phyloP scores from a whole-genome alignment of 106 monocot species.

The Apostasia shenzhenica region DNA sequence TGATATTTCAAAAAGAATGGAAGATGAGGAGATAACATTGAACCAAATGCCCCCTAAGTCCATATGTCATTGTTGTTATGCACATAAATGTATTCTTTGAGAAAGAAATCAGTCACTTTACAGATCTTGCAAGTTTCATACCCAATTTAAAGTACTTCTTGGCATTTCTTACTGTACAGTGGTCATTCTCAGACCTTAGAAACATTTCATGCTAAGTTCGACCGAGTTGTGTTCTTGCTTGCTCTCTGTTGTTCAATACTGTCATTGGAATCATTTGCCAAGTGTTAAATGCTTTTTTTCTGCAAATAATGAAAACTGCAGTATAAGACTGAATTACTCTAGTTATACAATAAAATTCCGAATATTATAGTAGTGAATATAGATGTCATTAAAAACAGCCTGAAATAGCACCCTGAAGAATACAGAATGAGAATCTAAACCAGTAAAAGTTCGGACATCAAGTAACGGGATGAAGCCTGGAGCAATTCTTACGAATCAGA shows the following conservation, averaged over 20 bases:
- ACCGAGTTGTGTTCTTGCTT: constrained; percentile 87
- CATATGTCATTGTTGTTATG: constrained; percentile 89
- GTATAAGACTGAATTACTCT: background rate
- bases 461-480: too few species aligned
- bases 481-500: too few species aligned
- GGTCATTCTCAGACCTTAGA: constrained; percentile 76
- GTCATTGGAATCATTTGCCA: constrained; percentile 81
- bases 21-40: constrained; percentile 94
- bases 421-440: too few species aligned
- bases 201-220: constrained; percentile 93
- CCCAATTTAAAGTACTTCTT: constrained; percentile 87
- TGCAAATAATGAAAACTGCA: constrained; percentile 22
- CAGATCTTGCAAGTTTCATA: constrained; percentile 62
- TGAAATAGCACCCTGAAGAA: too few species aligned
- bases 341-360: background rate
- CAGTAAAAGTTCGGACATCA: too few species aligned
- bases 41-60: too few species aligned
- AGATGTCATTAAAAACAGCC: too few species aligned
- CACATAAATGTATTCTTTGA: constrained; percentile 83
- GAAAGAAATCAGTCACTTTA: constrained; percentile 32
- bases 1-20: constrained; percentile 51
- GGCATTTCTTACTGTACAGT: constrained; percentile 60
- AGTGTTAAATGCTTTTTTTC: constrained; percentile 96
- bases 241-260: constrained; percentile 93
- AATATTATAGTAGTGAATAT: too few species aligned